phyloP scores from a whole-genome alignment of 2,329 filamentous ascomycete species.

The Verticillium zaregamsianum region DNA sequence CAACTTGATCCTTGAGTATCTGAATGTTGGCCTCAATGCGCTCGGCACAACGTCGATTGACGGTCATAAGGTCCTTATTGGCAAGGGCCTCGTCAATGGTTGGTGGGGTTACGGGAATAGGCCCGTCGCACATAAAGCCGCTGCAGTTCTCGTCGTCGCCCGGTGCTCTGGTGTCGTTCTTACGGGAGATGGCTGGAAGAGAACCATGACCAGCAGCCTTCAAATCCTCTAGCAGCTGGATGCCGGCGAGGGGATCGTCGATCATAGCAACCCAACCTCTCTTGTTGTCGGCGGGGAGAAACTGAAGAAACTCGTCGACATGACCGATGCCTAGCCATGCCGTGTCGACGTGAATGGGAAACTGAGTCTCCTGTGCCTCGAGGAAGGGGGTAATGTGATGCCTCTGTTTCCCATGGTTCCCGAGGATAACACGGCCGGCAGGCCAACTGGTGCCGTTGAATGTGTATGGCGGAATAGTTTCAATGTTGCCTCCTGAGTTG shows the following conservation, averaged over 20 bases:
- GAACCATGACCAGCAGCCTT: conserved; percentile 17
- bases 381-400: background rate
- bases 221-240: conserved; percentile 18
- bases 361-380: conserved; percentile 20
- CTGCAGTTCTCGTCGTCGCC: too few relatives aligned
- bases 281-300: conserved; percentile 16
- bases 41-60: background rate
- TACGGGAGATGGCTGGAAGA: background rate
- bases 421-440: background rate
- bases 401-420: background rate
- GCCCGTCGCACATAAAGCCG: too few relatives aligned
- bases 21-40: conserved; percentile 8
- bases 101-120: too few relatives aligned
- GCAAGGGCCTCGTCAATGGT: conserved; percentile 8
- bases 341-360: conserved; percentile 26
- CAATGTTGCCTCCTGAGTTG: conserved; percentile 26
- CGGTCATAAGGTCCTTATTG: conserved; percentile 1
- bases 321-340: conserved; percentile 25
- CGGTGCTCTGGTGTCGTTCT: background rate
- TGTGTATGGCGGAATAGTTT: conserved; percentile 28
- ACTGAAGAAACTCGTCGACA: conserved; percentile 27
- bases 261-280: conserved; percentile 16
- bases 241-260: conserved; percentile 13
- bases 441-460: background rate
- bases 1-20: conserved; percentile 7